A percentile compares a stretch with the other conserved stretches of the same genome.
Conservation (phyloP, 495 filamentous ascomycete genomes). For the Lasiosphaeria ovina region DNA sequence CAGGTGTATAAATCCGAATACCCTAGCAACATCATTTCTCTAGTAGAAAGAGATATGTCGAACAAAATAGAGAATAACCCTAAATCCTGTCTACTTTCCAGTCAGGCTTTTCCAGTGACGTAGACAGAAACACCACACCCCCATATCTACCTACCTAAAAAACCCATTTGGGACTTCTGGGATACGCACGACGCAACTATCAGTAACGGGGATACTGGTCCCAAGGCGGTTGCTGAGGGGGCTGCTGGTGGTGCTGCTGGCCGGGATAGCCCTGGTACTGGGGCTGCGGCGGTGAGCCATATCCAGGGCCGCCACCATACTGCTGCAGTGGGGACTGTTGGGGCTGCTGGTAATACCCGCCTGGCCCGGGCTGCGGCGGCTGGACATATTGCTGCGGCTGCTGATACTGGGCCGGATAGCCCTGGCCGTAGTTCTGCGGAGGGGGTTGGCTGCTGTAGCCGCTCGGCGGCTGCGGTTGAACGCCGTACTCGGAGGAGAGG, state of each 20-base stretch:
- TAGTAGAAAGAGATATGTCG: no score
- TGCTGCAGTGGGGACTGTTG: constrained; percentile 8
- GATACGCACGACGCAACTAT: not conserved
- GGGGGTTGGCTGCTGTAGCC: constrained; percentile 11
- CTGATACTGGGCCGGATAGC: not conserved
- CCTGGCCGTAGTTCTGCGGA: constrained; percentile 4
- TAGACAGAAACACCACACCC: no score
- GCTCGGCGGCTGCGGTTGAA: not conserved
- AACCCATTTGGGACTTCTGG: no score
- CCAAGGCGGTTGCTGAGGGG: not conserved
- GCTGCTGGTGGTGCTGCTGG: constrained; percentile 2
- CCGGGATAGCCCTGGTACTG: constrained; percentile 8
- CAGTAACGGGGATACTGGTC: not conserved
- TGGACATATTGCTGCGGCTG: constrained; percentile 6
- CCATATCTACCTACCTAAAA: no score
- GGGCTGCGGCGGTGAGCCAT: constrained; percentile 11
- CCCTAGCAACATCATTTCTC: no score
- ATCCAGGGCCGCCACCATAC: constrained; percentile 7
- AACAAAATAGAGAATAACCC: no score
- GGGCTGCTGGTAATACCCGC: not conserved
- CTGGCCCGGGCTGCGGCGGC: not conserved
- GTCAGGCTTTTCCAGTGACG: no score
- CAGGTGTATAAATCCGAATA: no score
- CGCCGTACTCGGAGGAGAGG: constrained; percentile 3
- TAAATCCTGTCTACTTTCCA: no score